These are phyloP conservation scores for Eryngium alpinum DNA, from an alignment of 140 eudicot genomes.

Conservation along the genomic window DNA sequence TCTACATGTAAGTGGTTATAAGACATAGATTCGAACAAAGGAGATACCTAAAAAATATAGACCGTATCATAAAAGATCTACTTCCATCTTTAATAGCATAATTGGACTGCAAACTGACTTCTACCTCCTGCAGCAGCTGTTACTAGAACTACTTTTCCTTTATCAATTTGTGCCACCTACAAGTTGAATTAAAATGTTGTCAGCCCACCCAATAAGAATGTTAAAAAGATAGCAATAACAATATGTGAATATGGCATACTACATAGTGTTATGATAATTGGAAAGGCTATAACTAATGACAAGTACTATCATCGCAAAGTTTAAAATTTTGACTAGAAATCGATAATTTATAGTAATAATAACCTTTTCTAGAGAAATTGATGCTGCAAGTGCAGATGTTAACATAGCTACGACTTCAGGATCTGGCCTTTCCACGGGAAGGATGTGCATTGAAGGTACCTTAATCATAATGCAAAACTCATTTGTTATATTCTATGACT, in stretches of 20 bases:
- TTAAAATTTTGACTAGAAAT: constrained; percentile 1
- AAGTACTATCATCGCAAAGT: not conserved
- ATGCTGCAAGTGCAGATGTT: constrained; percentile 96
- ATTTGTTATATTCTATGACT: not conserved
- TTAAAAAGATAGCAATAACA: not conserved
- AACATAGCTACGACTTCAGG: constrained; percentile 99
- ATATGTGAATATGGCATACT: no score
- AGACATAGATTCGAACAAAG: not conserved
- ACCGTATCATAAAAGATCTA: not conserved
- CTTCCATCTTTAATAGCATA: constrained; percentile 13
- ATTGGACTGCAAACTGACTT: constrained; percentile 99
- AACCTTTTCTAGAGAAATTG: constrained; percentile 88
- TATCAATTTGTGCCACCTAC: constrained; percentile 88
- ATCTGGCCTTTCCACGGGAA: constrained; percentile 91
- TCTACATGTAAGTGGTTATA: not conserved
- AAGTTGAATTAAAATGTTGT: constrained; percentile 15
- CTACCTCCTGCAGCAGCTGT: constrained; percentile 99
- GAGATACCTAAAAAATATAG: not conserved
- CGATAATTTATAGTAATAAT: constrained; percentile 1
- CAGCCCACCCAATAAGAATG: not conserved
- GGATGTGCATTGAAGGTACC: constrained; percentile 86
- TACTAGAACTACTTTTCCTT: constrained; percentile 78
- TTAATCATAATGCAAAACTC: constrained; percentile 24
- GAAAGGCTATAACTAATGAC: not conserved
- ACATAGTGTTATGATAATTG: not conserved